phyloP scores from a whole-genome alignment of 495 filamentous ascomycete genomes.

The Podospora comata region DNA sequence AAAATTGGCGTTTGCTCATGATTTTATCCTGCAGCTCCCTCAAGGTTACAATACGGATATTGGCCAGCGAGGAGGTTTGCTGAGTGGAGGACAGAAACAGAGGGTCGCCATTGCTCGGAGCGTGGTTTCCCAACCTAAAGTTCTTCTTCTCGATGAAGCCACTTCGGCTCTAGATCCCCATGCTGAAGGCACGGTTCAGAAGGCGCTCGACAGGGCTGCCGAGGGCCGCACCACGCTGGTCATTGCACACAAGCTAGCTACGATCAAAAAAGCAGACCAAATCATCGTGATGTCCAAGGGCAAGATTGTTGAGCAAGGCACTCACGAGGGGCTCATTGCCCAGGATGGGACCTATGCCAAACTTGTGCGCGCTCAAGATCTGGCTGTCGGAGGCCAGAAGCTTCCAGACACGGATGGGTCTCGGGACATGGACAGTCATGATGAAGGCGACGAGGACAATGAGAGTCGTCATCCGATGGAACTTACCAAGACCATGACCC shows the following conservation, averaged over 20 bases:
- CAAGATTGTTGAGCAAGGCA: constrained; percentile 60
- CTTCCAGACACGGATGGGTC: constrained; percentile 37
- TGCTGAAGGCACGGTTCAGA: constrained; percentile 63
- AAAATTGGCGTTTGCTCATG: constrained; percentile 52
- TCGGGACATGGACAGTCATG: constrained; percentile 6
- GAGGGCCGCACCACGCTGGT: constrained; percentile 69
- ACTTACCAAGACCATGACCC: constrained; percentile 30
- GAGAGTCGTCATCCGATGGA: constrained; percentile 29
- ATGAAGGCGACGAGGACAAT: constrained; percentile 8
- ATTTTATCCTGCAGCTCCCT: constrained; percentile 55
- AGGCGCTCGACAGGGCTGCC: constrained; percentile 60
- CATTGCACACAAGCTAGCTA: constrained; percentile 67
- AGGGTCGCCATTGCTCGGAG: constrained; percentile 64
- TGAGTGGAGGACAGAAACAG: constrained; percentile 55
- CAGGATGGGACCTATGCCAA: constrained; percentile 45
- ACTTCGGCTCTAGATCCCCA: constrained; percentile 70
- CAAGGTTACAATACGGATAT: constrained; percentile 57
- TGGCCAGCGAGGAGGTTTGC: constrained; percentile 47
- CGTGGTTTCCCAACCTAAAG: constrained; percentile 64
- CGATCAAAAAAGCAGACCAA: constrained; percentile 64
- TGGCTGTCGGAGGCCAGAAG: constrained; percentile 44
- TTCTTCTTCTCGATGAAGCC: constrained; percentile 80
- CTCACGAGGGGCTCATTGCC: constrained; percentile 58
- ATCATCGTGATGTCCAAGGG: constrained; percentile 65
- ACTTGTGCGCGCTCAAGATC: constrained; percentile 47